phyloP scores from a whole-genome alignment of 768 basidiomycete genomes.

The Boletus huronensis region DNA sequence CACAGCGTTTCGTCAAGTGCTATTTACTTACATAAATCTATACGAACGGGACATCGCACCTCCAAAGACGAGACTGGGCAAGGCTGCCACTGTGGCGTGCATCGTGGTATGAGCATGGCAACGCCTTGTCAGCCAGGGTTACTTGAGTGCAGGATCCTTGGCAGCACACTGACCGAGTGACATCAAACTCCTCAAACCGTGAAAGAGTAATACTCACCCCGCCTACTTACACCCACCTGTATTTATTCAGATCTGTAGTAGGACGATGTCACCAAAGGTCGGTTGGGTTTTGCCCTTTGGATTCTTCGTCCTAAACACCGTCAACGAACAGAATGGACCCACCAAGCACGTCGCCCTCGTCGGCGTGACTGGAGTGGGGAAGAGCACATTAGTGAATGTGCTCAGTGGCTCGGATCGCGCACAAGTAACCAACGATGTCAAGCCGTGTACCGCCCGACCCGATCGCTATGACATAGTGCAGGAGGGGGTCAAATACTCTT shows the following conservation, averaged over 20 bases:
- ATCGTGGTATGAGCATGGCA: background rate
- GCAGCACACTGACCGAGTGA: background rate
- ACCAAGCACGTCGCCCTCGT: slow-evolving; percentile 14
- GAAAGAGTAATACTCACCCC: background rate
- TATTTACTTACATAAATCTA: background rate
- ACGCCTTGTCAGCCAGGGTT: slow-evolving; percentile 1
- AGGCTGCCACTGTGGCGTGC: background rate
- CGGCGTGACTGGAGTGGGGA: slow-evolving; percentile 13
- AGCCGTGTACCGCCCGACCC: background rate
- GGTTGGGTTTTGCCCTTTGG: background rate
- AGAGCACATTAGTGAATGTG: slow-evolving; percentile 18
- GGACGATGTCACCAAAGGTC: slow-evolving; percentile 2
- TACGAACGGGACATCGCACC: background rate
- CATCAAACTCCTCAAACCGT: background rate
- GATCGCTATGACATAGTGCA: background rate
- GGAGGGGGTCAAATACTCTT: background rate
- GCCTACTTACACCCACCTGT: background rate
- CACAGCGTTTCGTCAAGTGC: background rate
- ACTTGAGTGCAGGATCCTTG: background rate
- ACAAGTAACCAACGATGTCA: slow-evolving; percentile 4
- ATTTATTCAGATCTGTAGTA: background rate
- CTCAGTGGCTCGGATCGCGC: background rate
- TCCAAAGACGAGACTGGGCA: too few relatives aligned
- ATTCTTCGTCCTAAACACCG: background rate
- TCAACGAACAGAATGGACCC: background rate